Evolutionary conservation across 2,329 filamentous ascomycete species (phyloP), one percentile per base, ranked within the genome.

Genomic region (Zasmidium citrigriseum): DNA sequence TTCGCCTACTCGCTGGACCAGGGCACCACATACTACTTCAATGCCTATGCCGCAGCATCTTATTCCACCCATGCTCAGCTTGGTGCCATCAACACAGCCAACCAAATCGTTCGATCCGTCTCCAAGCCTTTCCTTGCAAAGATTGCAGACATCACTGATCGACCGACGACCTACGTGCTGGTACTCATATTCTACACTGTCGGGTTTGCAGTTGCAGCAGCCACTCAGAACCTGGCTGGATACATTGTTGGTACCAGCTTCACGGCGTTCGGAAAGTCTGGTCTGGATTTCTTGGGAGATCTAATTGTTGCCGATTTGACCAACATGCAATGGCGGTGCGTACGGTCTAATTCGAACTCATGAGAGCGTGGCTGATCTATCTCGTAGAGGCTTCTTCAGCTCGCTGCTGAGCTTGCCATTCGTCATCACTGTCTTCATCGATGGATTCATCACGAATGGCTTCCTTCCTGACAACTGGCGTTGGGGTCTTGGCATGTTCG

Each of bases 401-500:
- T 64, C 49, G 2, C 54, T 68, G 52, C 58, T 69, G 1, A 59
- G 52, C 7, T 51, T 59, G 4, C 70, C 70, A 0, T 79, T 79
- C 57, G 62, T 77, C 23, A 64, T 80, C 34, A 80, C 76, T 0
- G 70, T 74, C 0, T 74, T 73, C 20, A 61, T 79, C 63, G 77
- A 76, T 23, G 77, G 76, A 1, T 77, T 77, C 64, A 79, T 80
- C 18, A 71, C 71, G 3, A 72, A 78, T 4, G 73, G 62, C 18
- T 76, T 78, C 41, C 61, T 70, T 5, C 62, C 65, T 3, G 73
- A 76, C 22, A 64, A 76, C 45, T 69, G 67, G 66, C 55, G 66
- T 7, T 68, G 66, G 67, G 67, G 67, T 14, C 49, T 68, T 3
- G 67, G 65, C 25, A 69, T 69, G 65, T 68, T 67, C 46, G 67